Conservation (phyloP, 2,329 filamentous ascomycete species). For the Emergomyces pasteurianus region DNA sequence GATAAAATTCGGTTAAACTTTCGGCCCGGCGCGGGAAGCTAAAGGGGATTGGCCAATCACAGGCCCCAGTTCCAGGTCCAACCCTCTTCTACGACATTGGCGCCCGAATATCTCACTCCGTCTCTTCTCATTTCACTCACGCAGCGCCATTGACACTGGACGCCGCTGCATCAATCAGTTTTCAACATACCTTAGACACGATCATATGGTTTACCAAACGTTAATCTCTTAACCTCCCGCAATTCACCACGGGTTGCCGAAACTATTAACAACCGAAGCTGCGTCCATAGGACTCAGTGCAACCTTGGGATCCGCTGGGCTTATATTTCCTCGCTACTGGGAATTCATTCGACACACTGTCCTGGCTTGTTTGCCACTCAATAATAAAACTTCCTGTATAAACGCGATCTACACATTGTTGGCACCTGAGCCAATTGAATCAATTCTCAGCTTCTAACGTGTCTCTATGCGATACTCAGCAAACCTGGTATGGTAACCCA, state of each 20-base stretch:
- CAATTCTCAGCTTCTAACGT: not conserved
- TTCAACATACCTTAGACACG: not conserved
- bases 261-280: not conserved
- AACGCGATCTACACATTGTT: not conserved
- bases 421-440: not conserved
- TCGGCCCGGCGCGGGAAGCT: not conserved
- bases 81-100: not conserved
- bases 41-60: not conserved
- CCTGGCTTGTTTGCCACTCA: not conserved
- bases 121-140: not conserved
- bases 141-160: not conserved
- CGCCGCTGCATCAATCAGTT: not conserved
- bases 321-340: not conserved
- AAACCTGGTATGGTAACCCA: not conserved
- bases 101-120: not conserved
- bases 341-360: not conserved
- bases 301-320: not conserved
- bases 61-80: too few relatives aligned
- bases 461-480: not conserved
- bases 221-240: not conserved
- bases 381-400: not conserved
- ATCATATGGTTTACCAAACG: not conserved
- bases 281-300: not conserved
- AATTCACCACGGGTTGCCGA: not conserved
- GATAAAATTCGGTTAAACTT: not conserved